A percentile compares a stretch with the other conserved stretches of the same genome.
Conservation (phyloP, 805 yeast species). For the Kazachstania psychrophila region DNA sequence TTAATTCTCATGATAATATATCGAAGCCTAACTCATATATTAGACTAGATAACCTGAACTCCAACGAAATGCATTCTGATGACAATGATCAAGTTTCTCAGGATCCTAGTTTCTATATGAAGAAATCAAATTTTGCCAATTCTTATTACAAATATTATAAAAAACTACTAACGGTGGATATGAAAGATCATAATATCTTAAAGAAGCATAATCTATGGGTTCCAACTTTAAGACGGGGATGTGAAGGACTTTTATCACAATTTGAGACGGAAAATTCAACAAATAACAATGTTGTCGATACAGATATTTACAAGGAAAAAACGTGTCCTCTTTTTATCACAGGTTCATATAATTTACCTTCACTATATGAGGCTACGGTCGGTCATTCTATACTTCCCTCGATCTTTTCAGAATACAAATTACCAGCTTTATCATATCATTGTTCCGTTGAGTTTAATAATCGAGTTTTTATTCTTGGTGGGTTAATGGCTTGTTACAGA, state of each 20-base stretch:
- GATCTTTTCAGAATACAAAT: constrained; percentile 32
- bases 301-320: constrained; percentile 9
- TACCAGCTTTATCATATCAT: constrained; percentile 39
- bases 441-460: constrained; percentile 33
- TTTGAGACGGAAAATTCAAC: not conserved
- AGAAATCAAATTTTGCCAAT: constrained; percentile 6
- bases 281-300: not conserved
- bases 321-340: constrained; percentile 20
- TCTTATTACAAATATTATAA: constrained; percentile 20
- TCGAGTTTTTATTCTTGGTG: constrained; percentile 38
- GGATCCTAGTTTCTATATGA: not conserved
- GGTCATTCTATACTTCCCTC: constrained; percentile 24
- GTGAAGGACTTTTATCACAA: constrained; percentile 1
- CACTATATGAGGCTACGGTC: constrained; percentile 17
- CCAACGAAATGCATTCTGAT: not conserved
- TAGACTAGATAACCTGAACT: not conserved
- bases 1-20: not conserved
- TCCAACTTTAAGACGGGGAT: constrained; percentile 15
- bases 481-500: constrained; percentile 29
- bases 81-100: not conserved
- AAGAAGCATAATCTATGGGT: constrained; percentile 26
- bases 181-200: constrained; percentile 12
- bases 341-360: constrained; percentile 18
- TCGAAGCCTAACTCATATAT: not conserved
- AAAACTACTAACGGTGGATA: constrained; percentile 16